These are phyloP conservation scores for Phytopythium mirpurense DNA, from an alignment of 352 stramenopile genomes.

Conservation along the genomic window DNA sequence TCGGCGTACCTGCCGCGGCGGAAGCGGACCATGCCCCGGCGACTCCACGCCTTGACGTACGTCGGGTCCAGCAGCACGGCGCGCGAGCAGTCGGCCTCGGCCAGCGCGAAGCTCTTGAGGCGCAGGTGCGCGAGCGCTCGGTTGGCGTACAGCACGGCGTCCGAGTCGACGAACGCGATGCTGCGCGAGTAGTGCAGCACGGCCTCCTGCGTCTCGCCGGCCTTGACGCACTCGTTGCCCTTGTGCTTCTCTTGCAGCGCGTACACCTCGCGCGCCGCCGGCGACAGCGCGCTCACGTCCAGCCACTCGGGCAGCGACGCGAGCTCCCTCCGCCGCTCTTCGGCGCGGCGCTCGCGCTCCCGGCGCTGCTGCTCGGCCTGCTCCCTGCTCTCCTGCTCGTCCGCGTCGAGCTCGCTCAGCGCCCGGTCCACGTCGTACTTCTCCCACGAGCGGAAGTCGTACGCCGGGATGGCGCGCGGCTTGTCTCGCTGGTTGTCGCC, in stretches of 20 bases:
- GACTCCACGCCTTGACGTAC: constrained; percentile 86
- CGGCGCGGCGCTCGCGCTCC: constrained; percentile 27
- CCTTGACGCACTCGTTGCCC: constrained; percentile 91
- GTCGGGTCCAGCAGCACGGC: constrained; percentile 72
- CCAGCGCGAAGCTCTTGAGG: constrained; percentile 77
- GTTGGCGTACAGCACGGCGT: constrained; percentile 84
- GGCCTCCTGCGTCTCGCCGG: constrained; percentile 80
- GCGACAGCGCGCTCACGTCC: constrained; percentile 44
- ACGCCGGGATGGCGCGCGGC: constrained; percentile 57
- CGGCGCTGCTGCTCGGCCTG: constrained; percentile 29
- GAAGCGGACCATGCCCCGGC: constrained; percentile 87
- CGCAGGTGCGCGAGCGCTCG: constrained; percentile 78
- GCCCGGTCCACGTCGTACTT: constrained; percentile 87
- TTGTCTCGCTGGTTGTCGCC: constrained; percentile 15
- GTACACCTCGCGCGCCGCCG: constrained; percentile 44
- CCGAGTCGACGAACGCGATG: constrained; percentile 73
- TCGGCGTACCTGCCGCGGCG: constrained; percentile 81
- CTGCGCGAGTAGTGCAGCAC: constrained; percentile 88
- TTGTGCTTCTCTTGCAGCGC: constrained; percentile 89
- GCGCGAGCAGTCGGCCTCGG: constrained; percentile 81
- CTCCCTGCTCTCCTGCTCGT: constrained; percentile 32
- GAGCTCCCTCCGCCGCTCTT: constrained; percentile 46
- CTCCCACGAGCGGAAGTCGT: constrained; percentile 91
- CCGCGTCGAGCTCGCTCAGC: constrained; percentile 64
- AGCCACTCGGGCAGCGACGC: constrained; percentile 55